A percentile compares a stretch with the other conserved stretches of the same genome.
Evolutionary conservation across 1,284 basidiomycete species (phyloP).

Genomic region (Athelia sp.): DNA sequence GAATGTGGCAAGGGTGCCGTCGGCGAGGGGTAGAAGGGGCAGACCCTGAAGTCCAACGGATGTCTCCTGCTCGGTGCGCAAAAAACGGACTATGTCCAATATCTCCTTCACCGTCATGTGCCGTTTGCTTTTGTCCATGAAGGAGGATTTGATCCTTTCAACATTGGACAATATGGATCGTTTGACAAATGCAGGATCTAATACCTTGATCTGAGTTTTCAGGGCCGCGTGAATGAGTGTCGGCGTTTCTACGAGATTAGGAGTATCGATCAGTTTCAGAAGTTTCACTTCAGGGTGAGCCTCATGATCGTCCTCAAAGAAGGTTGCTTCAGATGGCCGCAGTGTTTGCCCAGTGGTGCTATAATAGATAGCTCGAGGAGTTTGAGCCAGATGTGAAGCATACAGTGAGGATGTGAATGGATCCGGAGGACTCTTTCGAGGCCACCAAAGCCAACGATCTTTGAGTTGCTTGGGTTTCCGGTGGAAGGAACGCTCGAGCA

Average conservation of each 20-base stretch:
- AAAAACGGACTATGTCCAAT: slow-evolving; percentile 18
- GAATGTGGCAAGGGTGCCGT: slow-evolving; percentile 21
- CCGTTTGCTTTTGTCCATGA: not conserved
- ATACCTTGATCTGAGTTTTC: not conserved
- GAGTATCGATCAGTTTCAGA: not conserved
- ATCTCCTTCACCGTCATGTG: slow-evolving; percentile 12
- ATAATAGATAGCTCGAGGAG: slow-evolving; percentile 11
- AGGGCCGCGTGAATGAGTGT: not conserved
- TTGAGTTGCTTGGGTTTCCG: slow-evolving; percentile 2
- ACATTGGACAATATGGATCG: too few relatives aligned
- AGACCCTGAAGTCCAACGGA: slow-evolving; percentile 17
- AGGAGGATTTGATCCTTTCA: not conserved
- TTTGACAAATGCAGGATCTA: not conserved
- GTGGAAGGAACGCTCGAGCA: slow-evolving; percentile 26
- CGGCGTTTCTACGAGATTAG: not conserved
- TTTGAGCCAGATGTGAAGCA: slow-evolving; percentile 11
- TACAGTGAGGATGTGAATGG: slow-evolving; percentile 23
- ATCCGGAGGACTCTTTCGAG: slow-evolving; percentile 10
- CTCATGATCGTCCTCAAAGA: not conserved
- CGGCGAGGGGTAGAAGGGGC: slow-evolving; percentile 27
- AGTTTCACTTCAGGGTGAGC: not conserved
- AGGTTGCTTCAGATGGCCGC: not conserved
- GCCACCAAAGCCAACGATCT: slow-evolving; percentile 27
- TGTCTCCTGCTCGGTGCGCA: slow-evolving; percentile 8
- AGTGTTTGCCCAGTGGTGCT: not conserved